Base-by-base conservation (phyloP, 2,329 filamentous ascomycete genomes). In the Clonostachys sp. region DNA sequence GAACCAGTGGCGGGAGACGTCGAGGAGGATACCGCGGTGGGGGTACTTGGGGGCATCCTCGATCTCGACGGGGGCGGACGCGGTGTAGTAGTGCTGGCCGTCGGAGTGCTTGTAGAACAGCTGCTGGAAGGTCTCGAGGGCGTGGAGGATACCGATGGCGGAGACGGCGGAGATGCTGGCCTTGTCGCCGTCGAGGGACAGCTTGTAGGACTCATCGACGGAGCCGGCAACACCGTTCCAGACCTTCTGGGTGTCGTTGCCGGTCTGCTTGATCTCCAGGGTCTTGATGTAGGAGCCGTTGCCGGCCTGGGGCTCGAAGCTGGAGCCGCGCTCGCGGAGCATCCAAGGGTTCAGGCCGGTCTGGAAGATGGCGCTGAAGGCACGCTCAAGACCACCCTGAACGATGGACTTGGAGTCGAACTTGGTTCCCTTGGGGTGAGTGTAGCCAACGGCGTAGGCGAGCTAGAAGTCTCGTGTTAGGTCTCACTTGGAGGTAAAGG, bases 21-120 rank as follows among this genome's bases (percentile, higher is more conserved):
- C 91, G 56, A 95, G 71, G 56, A 94, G 84, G 46, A 95, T 66
- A 12, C 91, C 90, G 41, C 91, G 84, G 65, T 95, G 87, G 13
- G 75, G 65, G 64, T 89, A 95, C 58, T 80, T 79, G 30, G 91
- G 91, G 46, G 73, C 67, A 64, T 95, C 91, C n/a, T 67, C 65
- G 57, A 95, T 88, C 0, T 69, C 62, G 4, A 95, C 75, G 0
- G 91, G 91, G 2, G 85, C 87, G 36, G 81, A 66, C 1, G 76
- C 77, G 2, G 86, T 90, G 69, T 95, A 95, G 70, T 77, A 72
- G 45, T 57, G 62, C 6, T 63, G 63, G 24, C 77, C 79, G 5
- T 72, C 60, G 38, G 83, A 83, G 66, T 89, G 84, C 61, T 81
- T 64, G 68, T 83, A 92, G 69, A 94, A 94, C 14, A 95, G 78